Evolutionary conservation across 257 asterid species (phyloP).

Genomic region (Lavandula angustifolia): DNA sequence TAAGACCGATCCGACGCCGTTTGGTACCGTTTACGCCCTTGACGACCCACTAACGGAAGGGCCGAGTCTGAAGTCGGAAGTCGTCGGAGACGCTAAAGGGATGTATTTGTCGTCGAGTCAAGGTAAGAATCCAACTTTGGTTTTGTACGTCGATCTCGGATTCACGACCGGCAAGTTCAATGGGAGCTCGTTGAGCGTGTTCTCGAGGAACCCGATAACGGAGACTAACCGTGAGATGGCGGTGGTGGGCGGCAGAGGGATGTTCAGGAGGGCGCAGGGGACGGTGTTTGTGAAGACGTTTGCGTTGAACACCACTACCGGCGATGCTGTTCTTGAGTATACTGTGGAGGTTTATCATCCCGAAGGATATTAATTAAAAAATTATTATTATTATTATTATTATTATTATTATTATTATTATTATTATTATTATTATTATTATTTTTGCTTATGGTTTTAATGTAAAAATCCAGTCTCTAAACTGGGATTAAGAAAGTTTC

Average conservation of each 20-base stretch:
- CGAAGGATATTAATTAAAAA: neutral
- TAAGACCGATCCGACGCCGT: slow-evolving; percentile 33
- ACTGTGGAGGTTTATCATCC: slow-evolving; percentile 41
- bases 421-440: too few relatives aligned
- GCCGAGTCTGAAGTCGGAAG: slow-evolving; percentile 19
- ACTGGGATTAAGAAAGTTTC: too few relatives aligned
- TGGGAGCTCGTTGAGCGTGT: slow-evolving; percentile 20
- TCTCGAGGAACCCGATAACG: slow-evolving; percentile 55
- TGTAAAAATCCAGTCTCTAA: too few relatives aligned
- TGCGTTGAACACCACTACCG: slow-evolving; percentile 31
- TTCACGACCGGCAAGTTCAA: slow-evolving; percentile 40
- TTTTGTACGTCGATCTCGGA: slow-evolving; percentile 42
- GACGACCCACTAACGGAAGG: slow-evolving; percentile 45
- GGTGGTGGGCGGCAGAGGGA: slow-evolving; percentile 52
- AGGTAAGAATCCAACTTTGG: slow-evolving; percentile 32
- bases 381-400: too few relatives aligned
- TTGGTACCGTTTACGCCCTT: slow-evolving; percentile 34
- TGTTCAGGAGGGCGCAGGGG: slow-evolving; percentile 46
- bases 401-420: too few relatives aligned
- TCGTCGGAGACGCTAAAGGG: slow-evolving; percentile 45
- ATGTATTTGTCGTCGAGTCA: slow-evolving; percentile 42
- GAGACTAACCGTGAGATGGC: slow-evolving; percentile 49
- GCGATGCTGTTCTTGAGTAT: slow-evolving; percentile 53
- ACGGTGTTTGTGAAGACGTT: slow-evolving; percentile 33
- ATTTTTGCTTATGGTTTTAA: too few relatives aligned